Evolutionary conservation across 345 rosid species (phyloP).

Genomic region (Mangifera indica): DNA sequence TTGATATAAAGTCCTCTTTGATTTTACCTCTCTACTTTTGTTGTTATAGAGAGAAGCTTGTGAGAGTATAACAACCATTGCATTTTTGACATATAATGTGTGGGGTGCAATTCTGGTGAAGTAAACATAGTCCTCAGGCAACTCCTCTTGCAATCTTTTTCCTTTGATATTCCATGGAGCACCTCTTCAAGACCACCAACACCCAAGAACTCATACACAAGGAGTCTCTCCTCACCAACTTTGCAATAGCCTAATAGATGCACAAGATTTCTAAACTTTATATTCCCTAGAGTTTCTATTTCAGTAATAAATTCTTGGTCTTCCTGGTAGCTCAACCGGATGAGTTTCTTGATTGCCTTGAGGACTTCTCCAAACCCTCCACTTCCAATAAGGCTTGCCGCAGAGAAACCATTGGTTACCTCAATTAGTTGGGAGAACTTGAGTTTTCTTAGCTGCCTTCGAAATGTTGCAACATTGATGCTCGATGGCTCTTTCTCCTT

Average conservation of each 20-base stretch:
- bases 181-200: constrained; percentile 88
- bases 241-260: constrained; percentile 90
- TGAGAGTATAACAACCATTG: too few species aligned
- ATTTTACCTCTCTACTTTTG: too few species aligned
- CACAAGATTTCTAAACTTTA: constrained; percentile 87
- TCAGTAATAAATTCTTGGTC: constrained; percentile 97
- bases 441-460: constrained; percentile 75
- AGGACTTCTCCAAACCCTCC: constrained; percentile 97
- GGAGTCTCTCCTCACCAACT: constrained; percentile 87
- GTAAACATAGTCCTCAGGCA: constrained; percentile 85
- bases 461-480: constrained; percentile 92
- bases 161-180: constrained; percentile 77
- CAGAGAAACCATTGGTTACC: constrained; percentile 90
- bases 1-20: too few species aligned
- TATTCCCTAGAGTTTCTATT: constrained; percentile 95
- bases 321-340: constrained; percentile 86
- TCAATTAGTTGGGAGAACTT: constrained; percentile 92
- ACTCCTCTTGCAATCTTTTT: constrained; percentile 94
- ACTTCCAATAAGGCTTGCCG: constrained; percentile 74
- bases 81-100: too few species aligned
- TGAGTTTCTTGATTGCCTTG: constrained; percentile 93
- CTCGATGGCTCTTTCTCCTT: constrained; percentile 95
- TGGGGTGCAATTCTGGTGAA: constrained; percentile 95
- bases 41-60: too few species aligned
- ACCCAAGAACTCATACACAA: constrained; percentile 91